These are phyloP conservation scores for Mycena citricolor DNA, from an alignment of 1,284 basidiomycete species.

Conservation along the genomic window DNA sequence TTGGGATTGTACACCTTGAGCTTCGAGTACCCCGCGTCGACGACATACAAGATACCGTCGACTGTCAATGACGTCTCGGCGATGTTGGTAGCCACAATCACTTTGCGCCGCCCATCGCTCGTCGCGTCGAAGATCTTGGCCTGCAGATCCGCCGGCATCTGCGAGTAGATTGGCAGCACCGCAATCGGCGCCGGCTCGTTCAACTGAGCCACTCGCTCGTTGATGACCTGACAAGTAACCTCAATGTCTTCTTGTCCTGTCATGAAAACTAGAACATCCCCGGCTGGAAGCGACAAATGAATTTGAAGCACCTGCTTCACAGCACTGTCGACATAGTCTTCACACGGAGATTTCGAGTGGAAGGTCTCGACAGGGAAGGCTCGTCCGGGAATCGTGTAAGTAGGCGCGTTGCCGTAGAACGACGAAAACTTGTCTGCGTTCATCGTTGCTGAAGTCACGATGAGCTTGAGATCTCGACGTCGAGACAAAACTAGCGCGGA, in stretches of 20 bases:
- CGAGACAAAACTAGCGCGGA: constrained; percentile 75
- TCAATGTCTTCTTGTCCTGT: constrained; percentile 99
- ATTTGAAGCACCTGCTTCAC: constrained; percentile 98
- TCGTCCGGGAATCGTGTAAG: constrained; percentile 95
- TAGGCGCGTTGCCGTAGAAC: constrained; percentile 95
- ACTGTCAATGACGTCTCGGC: constrained; percentile 98
- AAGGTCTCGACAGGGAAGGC: constrained; percentile 98
- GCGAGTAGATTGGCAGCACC: constrained; percentile 96
- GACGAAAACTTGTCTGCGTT: constrained; percentile 97
- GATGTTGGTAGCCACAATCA: constrained; percentile 98
- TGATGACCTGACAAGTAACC: constrained; percentile 87
- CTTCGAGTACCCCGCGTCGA: constrained; percentile 96
- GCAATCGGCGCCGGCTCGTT: constrained; percentile 87
- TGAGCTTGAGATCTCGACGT: constrained; percentile 89
- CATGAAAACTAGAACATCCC: constrained; percentile 99
- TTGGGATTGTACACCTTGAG: constrained; percentile 99
- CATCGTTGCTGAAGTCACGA: constrained; percentile 99
- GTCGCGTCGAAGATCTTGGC: constrained; percentile 98
- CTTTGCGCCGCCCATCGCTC: constrained; percentile 91
- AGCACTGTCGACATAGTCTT: constrained; percentile 97
- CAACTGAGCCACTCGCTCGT: constrained; percentile 87
- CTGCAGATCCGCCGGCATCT: constrained; percentile 99
- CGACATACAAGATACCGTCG: constrained; percentile 96
- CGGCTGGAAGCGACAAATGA: constrained; percentile 89
- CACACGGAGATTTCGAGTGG: constrained; percentile 96